Percentiles rank a stretch among this genome's conserved stretches.
These are phyloP conservation scores for Galeopsis tetrahit DNA, from an alignment of 257 asterid genomes.

Conservation along the genomic window DNA sequence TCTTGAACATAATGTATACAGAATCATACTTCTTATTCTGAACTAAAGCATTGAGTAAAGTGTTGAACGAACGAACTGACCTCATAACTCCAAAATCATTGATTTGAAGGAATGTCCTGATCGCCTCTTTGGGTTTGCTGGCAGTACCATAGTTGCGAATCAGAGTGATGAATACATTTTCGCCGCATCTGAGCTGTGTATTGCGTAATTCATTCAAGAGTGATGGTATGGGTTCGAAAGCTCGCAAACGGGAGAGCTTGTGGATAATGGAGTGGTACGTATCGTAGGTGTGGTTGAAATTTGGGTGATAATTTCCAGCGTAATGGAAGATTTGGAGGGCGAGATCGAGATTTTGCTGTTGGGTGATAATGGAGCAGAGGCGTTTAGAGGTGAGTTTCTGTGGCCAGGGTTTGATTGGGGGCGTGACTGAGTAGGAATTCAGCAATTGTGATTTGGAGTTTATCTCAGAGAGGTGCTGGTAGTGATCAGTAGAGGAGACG, in stretches of 20 bases:
- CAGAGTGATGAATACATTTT: constrained; percentile 61
- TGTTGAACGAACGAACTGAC: constrained; percentile 76
- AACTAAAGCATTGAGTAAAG: constrained; percentile 77
- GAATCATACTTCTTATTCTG: constrained; percentile 80
- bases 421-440: constrained; percentile 65
- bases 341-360: constrained; percentile 72
- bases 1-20: constrained; percentile 77
- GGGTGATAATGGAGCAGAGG: constrained; percentile 60
- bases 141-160: constrained; percentile 81
- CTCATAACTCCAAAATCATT: constrained; percentile 63
- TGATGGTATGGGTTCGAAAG: constrained; percentile 59
- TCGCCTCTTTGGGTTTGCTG: constrained; percentile 73
- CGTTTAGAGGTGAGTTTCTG: constrained; percentile 62
- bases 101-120: constrained; percentile 59
- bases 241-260: constrained; percentile 73
- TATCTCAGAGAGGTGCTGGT: constrained; percentile 53
- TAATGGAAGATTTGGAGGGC: constrained; percentile 82
- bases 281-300: constrained; percentile 63
- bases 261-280: constrained; percentile 76
- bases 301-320: constrained; percentile 71
- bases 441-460: constrained; percentile 68
- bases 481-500: constrained; percentile 22
- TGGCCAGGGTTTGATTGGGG: constrained; percentile 97
- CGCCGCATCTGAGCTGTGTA: constrained; percentile 62
- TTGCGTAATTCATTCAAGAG: constrained; percentile 55